Base-by-base conservation (phyloP, 345 rosid species). In the Odontarrhena argentea region DNA sequence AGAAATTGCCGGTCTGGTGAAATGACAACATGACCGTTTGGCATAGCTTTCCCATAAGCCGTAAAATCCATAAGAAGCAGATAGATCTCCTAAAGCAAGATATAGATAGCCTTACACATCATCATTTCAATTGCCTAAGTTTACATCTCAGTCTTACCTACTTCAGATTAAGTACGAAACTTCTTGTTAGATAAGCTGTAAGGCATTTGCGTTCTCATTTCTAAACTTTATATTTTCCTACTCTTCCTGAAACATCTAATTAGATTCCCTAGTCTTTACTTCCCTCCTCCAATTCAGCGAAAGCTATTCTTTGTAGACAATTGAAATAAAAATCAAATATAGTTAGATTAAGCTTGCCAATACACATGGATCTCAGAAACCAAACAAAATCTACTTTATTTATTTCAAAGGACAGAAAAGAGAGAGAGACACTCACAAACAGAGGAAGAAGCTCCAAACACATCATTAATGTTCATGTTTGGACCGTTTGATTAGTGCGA, bases 1-100 rank as follows among this genome's bases (percentile, higher is more conserved):
- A 96, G 96, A 76, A 92, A 88, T 53, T 88, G 73, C 42, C 98
- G 96, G 63, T 92, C 96, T 0, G 96, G 96, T 49, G 96, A 89
- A 63, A 92, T 92, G 56, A 92, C 92, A 73, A 92, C 80, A 57
- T 96, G 98, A 40, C 98, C 98, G 60, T 61, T 88, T 7, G 98
- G 96, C 62, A 92, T 55, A 64, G 92, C 82, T 65, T 88, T 91
- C 44, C 97, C 97, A 60, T 91, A 79, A 56, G 37, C 57, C 62
- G 41, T 45, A 60, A 52, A 66, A 53, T 13, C 2, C 47, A 14
- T 51, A 44, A 51, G 60, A 35, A 24, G 5, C 60, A 57, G 42
- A 72, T 14, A 58, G 26, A 66, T 41, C 41, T 66, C 44, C 15
- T 9, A 56, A 26, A 24, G 40, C 0, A 4, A 9, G 32, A 2